Base-by-base conservation (phyloP, 805 yeast species). In the Myxozyma lipomycoides region DNA sequence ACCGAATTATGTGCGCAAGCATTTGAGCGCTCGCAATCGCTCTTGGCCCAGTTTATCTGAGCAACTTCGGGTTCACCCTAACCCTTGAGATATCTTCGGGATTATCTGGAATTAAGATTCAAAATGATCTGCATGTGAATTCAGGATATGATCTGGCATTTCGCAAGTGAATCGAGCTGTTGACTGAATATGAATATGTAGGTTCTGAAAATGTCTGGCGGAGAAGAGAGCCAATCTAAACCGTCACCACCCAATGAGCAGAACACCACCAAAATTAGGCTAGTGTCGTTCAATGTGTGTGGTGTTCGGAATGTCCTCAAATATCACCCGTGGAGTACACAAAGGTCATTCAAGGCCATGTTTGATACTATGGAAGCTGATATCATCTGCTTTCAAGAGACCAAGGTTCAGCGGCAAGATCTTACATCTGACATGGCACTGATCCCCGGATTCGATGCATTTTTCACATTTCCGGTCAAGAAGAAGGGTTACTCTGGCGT, bases 401-500 rank as follows among this genome's bases (percentile, higher is more conserved):
- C 91, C 42, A 91, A 91, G 64, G 70, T 85, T 3, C 79, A 83
- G 40, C 63, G 69, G n/a, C 63, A 65, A 25, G 78, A 77, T 49
- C 62, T 82, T 1, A 71, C 76, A 18, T 58, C 68, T n/a, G 67
- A 64, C 30, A 70, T 80, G 67, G 81, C 79, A 1, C 69, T 75
- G 35, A 68, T 84, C 0, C 72, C 74, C 0, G 79, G 81, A 1
- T 91, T 75, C 62, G 70, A 75, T 22, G 74, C 85, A 1, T 91
- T 81, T 60, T 77, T 88, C 30, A 74, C 91, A 0, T 70, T 88
- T 10, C 95, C 96, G 0, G 65, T 64, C 9, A 50, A 64, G 2
- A 85, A 81, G 63, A 85, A 81, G 62, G 98, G 98, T 0, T 93
- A 93, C 65, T 79, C 91, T 49, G 98, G 98, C 0, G 97, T 91